Base-by-base conservation (phyloP, 805 yeast species). In the Candida ortonii region DNA sequence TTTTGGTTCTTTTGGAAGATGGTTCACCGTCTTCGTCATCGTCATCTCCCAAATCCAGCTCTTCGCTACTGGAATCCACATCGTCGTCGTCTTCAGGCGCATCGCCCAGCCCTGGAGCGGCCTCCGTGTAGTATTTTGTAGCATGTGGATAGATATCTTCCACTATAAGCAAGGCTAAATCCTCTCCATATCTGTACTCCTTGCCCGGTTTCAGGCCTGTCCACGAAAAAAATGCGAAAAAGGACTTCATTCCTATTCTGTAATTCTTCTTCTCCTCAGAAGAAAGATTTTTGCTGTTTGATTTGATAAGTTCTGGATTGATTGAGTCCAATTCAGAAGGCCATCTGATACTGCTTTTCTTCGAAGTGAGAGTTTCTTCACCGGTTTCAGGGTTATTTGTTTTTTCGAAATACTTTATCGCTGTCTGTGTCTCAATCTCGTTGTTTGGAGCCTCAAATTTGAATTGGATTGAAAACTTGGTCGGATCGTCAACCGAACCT, bases 61-160 rank as follows among this genome's bases (percentile, higher is more conserved):
- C 76, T 43, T 71, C 78, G 16, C 76, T 73, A 23, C 55, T 46
- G 11, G 50, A 26, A 7, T 38, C 51, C 20, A 36, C 49, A 7
- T 66, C 70, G 15, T 67, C 73, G 16, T 67, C 73, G 15, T 65
- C 74, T 2, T 70, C 69, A 29, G 70, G 77, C 34, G 77, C 81
- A 16, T 70, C 78, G 25, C 73, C 74, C 3, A 68, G 52, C 0
- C 73, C 76, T 31, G 84, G 83, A 47, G 73, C 76, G 1, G 89
- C 88, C 50, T 80, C 79, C 6, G 85, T 79, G 50, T 81, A 90
- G 54, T 84, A 82, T 48, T 82, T 84, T 16, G 86, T 78, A 4
- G 96, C 93, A 47, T 80, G 79, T 10, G 96, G 95, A 53, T 75
- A 89, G 26, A 90, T 55, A 50, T 89, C 96, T 28, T 87, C 95